phyloP scores from a whole-genome alignment of 495 filamentous ascomycete species.

The Aspergillus panamensis region DNA sequence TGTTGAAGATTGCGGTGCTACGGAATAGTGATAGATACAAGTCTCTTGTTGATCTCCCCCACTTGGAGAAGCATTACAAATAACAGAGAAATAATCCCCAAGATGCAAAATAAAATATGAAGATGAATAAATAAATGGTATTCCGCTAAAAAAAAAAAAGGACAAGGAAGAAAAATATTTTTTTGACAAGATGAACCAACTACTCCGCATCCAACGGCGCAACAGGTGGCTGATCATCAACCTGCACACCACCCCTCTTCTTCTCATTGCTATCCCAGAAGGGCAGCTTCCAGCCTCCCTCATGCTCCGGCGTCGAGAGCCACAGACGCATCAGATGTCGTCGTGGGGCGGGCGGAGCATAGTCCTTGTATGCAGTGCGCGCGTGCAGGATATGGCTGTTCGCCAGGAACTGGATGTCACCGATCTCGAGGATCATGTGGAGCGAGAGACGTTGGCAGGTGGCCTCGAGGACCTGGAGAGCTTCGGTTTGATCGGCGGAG shows the following conservation, averaged over 20 bases:
- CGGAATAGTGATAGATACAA: no score
- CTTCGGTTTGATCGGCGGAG: conserved; percentile 58
- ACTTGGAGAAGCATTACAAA: no score
- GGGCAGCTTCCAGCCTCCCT: conserved; percentile 82
- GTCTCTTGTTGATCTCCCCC: no score
- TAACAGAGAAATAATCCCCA: no score
- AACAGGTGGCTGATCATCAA: conserved; percentile 68
- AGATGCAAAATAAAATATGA: no score
- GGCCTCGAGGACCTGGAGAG: conserved; percentile 61
- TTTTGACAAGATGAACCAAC: neutral
- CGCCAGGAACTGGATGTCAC: conserved; percentile 74
- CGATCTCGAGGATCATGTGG: conserved; percentile 75
- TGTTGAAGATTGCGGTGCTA: no score
- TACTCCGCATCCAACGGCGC: conserved; percentile 72
- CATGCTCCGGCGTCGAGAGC: conserved; percentile 73
- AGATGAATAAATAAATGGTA: no score
- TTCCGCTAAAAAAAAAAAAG: no score
- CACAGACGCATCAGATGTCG: conserved; percentile 83
- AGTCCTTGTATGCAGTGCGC: conserved; percentile 64
- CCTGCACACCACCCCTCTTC: conserved; percentile 85
- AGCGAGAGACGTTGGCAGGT: conserved; percentile 61
- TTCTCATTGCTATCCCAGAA: conserved; percentile 76
- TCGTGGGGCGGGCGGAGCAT: conserved; percentile 57
- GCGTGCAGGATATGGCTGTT: conserved; percentile 70
- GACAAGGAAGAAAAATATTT: no score